Base-by-base conservation (phyloP, 2,329 filamentous ascomycete genomes). In the Penicillium sp. region DNA sequence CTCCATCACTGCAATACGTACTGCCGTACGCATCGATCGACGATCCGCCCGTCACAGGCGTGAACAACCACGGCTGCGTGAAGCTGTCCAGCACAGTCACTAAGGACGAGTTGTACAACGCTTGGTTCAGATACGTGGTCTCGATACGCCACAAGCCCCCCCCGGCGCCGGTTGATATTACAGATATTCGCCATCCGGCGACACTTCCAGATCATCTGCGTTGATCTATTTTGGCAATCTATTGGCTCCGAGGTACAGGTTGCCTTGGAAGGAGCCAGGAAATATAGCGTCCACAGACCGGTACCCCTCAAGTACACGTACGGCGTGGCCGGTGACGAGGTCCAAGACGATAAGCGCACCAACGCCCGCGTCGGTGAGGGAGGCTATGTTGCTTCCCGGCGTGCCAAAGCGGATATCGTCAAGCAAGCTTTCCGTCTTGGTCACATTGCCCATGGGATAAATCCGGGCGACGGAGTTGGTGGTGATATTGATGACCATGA, bases 1-100 rank as follows among this genome's bases (percentile, higher is more conserved):
- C 68, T 0, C 65, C 69, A 58, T 74, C 72, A 59, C 65, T 68
- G 51, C 63, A 56, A 57, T 74, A 75, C 23, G 74, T 69, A 55
- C 70, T 72, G 3, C 73, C 73, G 9, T 68, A 50, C 0, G 66
- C 69, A 52, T 74, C 73, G 35, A 74, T 74, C 3, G 72, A 68
- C 3, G 69, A 73, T 23, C 71, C 71, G n/a, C 70, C 71, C 1
- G 71, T 74, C 5, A 65, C 65, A 2, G 71, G 68, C 1, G 72
- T 74, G 23, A 68, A 60, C 0, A 71, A 62, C 48, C 67, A 71
- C 0, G 71, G 66, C 52, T 65, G 60, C 2, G 62, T 59, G 43
- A 63, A 71, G 7, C 60, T 43, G 2, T 52, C 60, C 4, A 74
- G 66, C 1, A 62, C 52, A 12, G 61, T 62, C 14, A 62, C 61